These are phyloP conservation scores for Nigrospora oryzae DNA, from an alignment of 2,329 filamentous ascomycete genomes.

Conservation along the genomic window DNA sequence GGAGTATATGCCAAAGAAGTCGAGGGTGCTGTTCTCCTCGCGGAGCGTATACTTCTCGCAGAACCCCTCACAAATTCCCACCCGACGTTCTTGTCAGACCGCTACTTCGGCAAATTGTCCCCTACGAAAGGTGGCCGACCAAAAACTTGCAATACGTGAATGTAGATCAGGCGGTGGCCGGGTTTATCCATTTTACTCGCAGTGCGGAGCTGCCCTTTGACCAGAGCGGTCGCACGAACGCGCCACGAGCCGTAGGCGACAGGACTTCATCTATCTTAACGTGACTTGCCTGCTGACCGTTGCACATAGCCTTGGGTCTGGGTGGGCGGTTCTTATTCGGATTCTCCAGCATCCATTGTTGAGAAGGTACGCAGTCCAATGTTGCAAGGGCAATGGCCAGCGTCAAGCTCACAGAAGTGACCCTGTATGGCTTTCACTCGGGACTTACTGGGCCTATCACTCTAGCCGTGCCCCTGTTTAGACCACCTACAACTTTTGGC, in stretches of 20 bases:
- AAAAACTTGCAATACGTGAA: constrained; percentile 46
- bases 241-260: constrained; percentile 30
- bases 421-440: constrained; percentile 29
- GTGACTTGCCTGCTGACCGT: background rate
- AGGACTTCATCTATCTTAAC: background rate
- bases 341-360: constrained; percentile 47
- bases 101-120: constrained; percentile 49
- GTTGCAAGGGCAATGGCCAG: background rate
- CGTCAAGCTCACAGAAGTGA: background rate
- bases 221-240: constrained; percentile 34
- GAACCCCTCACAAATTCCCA: no score
- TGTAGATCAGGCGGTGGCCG: constrained; percentile 42
- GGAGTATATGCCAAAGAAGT: constrained; percentile 43
- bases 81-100: constrained; percentile 24
- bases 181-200: constrained; percentile 45
- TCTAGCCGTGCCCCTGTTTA: constrained; percentile 47
- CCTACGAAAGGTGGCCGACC: constrained; percentile 42
- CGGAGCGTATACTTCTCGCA: constrained; percentile 37
- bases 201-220: constrained; percentile 46
- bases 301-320: constrained; percentile 44
- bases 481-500: constrained; percentile 47
- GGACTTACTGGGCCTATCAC: constrained; percentile 53
- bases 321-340: constrained; percentile 47
- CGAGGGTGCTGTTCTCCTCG: constrained; percentile 41
- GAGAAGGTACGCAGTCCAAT: constrained; percentile 21